Base-by-base conservation (phyloP, 257 asterid genomes). In the Plectranthus barbatus region DNA sequence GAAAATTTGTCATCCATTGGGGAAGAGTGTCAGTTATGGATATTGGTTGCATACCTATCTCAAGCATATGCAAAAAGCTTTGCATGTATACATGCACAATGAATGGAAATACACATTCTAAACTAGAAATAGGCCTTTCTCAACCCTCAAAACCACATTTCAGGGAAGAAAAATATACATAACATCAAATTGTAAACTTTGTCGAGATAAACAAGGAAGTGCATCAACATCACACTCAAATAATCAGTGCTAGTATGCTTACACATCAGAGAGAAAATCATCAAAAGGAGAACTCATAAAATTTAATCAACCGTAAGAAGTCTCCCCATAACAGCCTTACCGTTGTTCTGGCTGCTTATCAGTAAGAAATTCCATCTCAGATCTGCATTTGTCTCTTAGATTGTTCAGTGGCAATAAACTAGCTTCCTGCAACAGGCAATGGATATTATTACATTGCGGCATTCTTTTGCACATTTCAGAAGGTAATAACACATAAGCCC, bases 341-440 rank as follows among this genome's bases (percentile, higher is more conserved):
- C 62, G 72, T 62, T 77, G 76, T 71, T 74, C 76, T 18, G 78
- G 36, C 37, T 69, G 66, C 39, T 62, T 62, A 14, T 72, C 61
- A 52, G 67, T 77, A 26, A 64, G 48, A 14, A 62, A 63, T 66
- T 76, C 93, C 61, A 86, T 33, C 20, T 82, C 93, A 18, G 80
- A 68, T 80, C 79, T 84, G 86, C 80, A 81, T 76, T 78, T 81
- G 47, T 71, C 86, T 73, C 82, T 82, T 72, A 86, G 67, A 53
- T 80, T 83, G 36, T 80, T 71, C 61, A 88, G 74, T 12, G 86
- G 77, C 61, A 64, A 59, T 44, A 86, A 73, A 72, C 79, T 77
- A 49, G 81, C 72, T 69, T 86, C 96, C 95, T 88, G 87, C 66
- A 72, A 56, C 33, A 61, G 4, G 23, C 56, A 41, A 33, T 58